These are phyloP conservation scores for Eucalyptus cloeziana DNA, from an alignment of 345 rosid species.

Conservation along the genomic window DNA sequence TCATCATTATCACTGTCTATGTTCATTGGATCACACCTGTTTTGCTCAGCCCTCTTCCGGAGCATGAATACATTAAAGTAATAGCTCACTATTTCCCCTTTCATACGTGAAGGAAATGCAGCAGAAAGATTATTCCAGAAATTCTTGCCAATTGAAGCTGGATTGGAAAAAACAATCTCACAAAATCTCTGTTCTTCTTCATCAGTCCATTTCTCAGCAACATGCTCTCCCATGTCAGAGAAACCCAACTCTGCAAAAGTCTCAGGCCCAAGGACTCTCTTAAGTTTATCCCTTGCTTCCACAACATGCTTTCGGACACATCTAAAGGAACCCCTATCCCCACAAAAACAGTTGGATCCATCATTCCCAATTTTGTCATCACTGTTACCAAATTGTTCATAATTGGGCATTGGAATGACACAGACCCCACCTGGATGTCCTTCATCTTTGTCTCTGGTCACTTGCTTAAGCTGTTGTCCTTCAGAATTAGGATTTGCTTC, in stretches of 20 bases:
- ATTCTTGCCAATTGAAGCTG: conserved; percentile 31
- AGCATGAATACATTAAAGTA: conserved; percentile 80
- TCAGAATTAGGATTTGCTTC: background rate
- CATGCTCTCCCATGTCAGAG: conserved; percentile 62
- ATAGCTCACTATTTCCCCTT: conserved; percentile 57
- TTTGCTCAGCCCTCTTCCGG: conserved; percentile 56
- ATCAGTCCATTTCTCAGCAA: conserved; percentile 51
- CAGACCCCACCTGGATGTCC: conserved; percentile 40
- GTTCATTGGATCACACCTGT: conserved; percentile 40
- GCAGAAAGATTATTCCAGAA: conserved; percentile 51
- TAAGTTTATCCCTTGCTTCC: conserved; percentile 45
- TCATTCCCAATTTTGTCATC: conserved; percentile 19
- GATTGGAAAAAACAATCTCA: conserved; percentile 42
- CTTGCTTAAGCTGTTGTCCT: background rate
- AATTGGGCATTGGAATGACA: conserved; percentile 46
- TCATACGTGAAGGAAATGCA: conserved; percentile 43
- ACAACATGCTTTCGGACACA: conserved; percentile 54
- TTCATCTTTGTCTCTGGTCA: conserved; percentile 6
- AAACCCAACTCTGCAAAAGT: conserved; percentile 47
- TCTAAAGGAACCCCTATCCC: conserved; percentile 38
- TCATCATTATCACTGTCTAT: conserved; percentile 74
- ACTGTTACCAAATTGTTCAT: background rate
- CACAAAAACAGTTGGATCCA: conserved; percentile 40
- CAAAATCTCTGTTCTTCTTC: conserved; percentile 55
- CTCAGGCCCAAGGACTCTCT: conserved; percentile 28